phyloP scores from a whole-genome alignment of 1,139 yeast species.

The Nematodospora anomalae region DNA sequence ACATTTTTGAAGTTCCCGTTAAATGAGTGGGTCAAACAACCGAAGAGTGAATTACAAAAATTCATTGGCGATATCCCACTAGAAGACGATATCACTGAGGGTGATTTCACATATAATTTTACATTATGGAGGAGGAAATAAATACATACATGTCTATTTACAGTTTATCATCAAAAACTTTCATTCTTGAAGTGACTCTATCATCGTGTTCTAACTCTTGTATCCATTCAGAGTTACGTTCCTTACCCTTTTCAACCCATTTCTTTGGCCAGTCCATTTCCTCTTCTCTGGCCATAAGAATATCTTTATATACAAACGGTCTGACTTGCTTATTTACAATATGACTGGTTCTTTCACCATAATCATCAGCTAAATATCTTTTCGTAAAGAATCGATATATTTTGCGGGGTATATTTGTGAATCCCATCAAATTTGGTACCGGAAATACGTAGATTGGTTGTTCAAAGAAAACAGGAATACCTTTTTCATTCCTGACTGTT shows the following conservation, averaged over 20 bases:
- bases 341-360: slow-evolving; percentile 60
- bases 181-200: slow-evolving; percentile 57
- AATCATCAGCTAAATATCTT: slow-evolving; percentile 69
- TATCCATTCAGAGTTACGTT: slow-evolving; percentile 84
- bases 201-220: slow-evolving; percentile 71
- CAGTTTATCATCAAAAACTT: slow-evolving; percentile 44
- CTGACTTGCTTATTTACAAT: slow-evolving; percentile 58
- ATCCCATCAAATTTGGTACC: slow-evolving; percentile 76
- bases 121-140: slow-evolving; percentile 18
- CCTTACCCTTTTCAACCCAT: slow-evolving; percentile 76
- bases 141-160: slow-evolving; percentile 3
- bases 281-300: slow-evolving; percentile 60
- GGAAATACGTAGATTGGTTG: slow-evolving; percentile 77
- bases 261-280: slow-evolving; percentile 88
- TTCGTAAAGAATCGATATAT: slow-evolving; percentile 76
- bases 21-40: slow-evolving; percentile 37
- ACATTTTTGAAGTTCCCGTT: slow-evolving; percentile 52
- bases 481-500: slow-evolving; percentile 29
- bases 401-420: slow-evolving; percentile 71
- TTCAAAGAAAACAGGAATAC: slow-evolving; percentile 60
- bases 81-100: slow-evolving; percentile 46
- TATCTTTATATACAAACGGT: slow-evolving; percentile 56
- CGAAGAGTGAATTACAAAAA: slow-evolving; percentile 33
- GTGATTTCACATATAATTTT: slow-evolving; percentile 21
- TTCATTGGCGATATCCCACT: slow-evolving; percentile 41